phyloP scores from a whole-genome alignment of 306 rosid genomes.

The Calophaca sinica region DNA sequence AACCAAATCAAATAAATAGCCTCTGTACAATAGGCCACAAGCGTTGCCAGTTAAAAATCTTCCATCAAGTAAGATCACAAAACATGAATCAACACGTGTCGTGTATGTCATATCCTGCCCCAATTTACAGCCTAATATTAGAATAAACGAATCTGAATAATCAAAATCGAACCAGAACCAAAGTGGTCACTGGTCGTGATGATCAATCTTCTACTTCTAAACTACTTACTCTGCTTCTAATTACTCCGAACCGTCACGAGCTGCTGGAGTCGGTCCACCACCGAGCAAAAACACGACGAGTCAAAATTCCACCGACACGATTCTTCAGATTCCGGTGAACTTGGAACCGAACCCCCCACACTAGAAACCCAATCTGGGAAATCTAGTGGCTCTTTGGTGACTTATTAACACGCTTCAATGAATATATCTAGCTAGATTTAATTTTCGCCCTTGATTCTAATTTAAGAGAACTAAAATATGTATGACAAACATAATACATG shows the following conservation, averaged over 20 bases:
- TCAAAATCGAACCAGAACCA: constrained; percentile 41
- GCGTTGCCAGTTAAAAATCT: constrained; percentile 45
- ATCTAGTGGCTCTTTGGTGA: constrained; percentile 80
- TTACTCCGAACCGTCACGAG: constrained; percentile 43
- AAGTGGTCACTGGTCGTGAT: neutral
- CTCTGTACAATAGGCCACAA: constrained; percentile 47
- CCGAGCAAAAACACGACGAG: constrained; percentile 34
- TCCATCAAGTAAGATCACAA: constrained; percentile 31
- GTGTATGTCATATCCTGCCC: too few species aligned
- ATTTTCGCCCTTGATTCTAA: too few species aligned
- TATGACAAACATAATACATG: too few species aligned
- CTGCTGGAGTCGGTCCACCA: constrained; percentile 52
- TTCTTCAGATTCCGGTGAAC: constrained; percentile 48
- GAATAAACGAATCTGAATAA: constrained; percentile 30
- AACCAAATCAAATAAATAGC: constrained; percentile 15
- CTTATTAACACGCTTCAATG: constrained; percentile 34
- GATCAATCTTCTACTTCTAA: neutral
- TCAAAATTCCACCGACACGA: constrained; percentile 16
- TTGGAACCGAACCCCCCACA: constrained; percentile 9
- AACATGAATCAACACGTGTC: neutral
- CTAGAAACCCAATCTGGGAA: constrained; percentile 78
- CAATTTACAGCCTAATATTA: constrained; percentile 42
- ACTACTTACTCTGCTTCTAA: constrained; percentile 14
- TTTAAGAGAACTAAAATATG: too few species aligned
- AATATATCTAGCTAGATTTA: neutral